These are phyloP conservation scores for Flaveria floridana DNA, from an alignment of 140 eudicot genomes.

Conservation along the genomic window DNA sequence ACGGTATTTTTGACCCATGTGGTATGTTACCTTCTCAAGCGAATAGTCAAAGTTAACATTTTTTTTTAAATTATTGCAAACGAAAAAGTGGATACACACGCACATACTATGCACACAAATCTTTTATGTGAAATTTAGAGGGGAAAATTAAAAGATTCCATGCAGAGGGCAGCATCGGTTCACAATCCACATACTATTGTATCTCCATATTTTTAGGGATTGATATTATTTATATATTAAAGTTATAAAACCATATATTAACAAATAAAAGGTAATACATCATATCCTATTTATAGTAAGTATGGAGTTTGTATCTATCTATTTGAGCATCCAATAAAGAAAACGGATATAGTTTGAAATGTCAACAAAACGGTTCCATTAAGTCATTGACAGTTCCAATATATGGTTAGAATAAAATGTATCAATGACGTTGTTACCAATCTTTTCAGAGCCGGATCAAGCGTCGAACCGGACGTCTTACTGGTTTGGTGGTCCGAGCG, in stretches of 20 bases:
- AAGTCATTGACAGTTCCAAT: background rate
- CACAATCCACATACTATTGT: background rate
- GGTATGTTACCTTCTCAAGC: background rate
- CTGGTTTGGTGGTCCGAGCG: no score
- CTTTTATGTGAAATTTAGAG: background rate
- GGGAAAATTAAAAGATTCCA: background rate
- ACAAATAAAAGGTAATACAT: background rate
- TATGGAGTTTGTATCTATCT: background rate
- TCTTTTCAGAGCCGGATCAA: no score
- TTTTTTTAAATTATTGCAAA: background rate
- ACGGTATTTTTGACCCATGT: background rate
- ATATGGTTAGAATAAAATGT: background rate
- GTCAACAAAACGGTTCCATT: constrained; percentile 20
- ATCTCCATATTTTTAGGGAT: background rate
- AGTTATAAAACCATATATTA: background rate
- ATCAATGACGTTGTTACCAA: background rate
- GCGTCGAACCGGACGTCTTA: no score
- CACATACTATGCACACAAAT: background rate
- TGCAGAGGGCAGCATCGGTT: background rate
- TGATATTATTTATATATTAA: no score
- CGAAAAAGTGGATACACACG: background rate
- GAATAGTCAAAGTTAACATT: constrained; percentile 14
- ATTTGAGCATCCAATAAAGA: background rate
- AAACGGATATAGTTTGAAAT: constrained; percentile 12
- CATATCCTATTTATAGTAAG: constrained; percentile 4